These are phyloP conservation scores for Eremothecium coryli DNA, from an alignment of 1,139 yeast genomes.

Conservation along the genomic window DNA sequence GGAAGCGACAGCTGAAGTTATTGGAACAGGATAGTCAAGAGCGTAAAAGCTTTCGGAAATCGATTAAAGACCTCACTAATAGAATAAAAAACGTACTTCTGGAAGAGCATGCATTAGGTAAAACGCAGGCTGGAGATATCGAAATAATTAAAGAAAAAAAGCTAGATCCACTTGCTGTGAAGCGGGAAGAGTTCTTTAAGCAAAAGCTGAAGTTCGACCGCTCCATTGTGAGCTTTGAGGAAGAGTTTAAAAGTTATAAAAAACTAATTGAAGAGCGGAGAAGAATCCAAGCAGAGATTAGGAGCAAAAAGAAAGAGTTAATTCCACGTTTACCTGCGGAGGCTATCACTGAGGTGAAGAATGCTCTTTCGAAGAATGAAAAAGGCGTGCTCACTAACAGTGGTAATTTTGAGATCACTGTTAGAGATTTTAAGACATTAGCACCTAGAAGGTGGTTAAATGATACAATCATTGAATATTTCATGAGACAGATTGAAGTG, in stretches of 20 bases:
- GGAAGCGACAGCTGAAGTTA: slow-evolving; percentile 21
- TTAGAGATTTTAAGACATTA: slow-evolving; percentile 62
- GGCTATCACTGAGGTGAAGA: slow-evolving; percentile 33
- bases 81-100: slow-evolving; percentile 21
- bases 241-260: slow-evolving; percentile 36
- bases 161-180: slow-evolving; percentile 16
- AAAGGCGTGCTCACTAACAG: slow-evolving; percentile 34
- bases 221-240: slow-evolving; percentile 25
- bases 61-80: slow-evolving; percentile 24
- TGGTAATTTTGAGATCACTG: slow-evolving; percentile 50
- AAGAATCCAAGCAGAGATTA: slow-evolving; percentile 33
- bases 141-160: slow-evolving; percentile 29
- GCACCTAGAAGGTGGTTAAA: slow-evolving; percentile 75
- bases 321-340: slow-evolving; percentile 28
- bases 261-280: slow-evolving; percentile 36
- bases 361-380: slow-evolving; percentile 33
- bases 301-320: slow-evolving; percentile 27
- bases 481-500: slow-evolving; percentile 47
- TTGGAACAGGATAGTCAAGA: slow-evolving; percentile 16
- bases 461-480: slow-evolving; percentile 83
- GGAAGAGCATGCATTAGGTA: slow-evolving; percentile 9
- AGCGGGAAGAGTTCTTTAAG: slow-evolving; percentile 18
- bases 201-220: slow-evolving; percentile 21
- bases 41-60: slow-evolving; percentile 11
- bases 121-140: slow-evolving; percentile 25